phyloP scores from a whole-genome alignment of 2,329 filamentous ascomycete genomes.

The Phaeophleospora eucalypticola region DNA sequence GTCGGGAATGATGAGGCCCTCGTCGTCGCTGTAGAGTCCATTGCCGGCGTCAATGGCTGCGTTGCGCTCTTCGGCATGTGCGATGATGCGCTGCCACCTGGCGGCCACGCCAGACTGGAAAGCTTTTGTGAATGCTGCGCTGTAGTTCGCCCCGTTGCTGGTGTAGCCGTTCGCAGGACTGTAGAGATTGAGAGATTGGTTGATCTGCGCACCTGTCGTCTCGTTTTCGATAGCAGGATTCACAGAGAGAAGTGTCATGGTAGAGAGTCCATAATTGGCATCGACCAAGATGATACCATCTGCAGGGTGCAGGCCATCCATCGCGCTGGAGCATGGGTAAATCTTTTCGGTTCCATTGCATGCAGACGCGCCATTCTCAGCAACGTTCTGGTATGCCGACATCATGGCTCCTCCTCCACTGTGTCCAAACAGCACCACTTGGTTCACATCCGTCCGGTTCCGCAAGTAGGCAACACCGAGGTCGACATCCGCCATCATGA shows the following conservation, averaged over 20 bases:
- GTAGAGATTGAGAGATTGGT: background rate
- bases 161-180: background rate
- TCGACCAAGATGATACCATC: background rate
- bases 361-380: background rate
- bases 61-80: background rate
- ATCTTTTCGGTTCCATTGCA: background rate
- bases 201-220: background rate
- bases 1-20: background rate
- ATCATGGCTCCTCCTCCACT: background rate
- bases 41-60: background rate
- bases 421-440: background rate
- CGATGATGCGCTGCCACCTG: background rate
- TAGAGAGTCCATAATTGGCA: background rate
- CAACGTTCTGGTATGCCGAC: background rate
- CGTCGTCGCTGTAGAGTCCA: background rate
- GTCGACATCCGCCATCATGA: background rate
- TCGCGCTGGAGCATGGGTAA: background rate
- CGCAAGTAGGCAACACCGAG: background rate
- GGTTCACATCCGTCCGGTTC: background rate
- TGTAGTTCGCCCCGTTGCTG: background rate
- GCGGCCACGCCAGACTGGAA: background rate
- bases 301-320: background rate
- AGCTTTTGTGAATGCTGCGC: background rate
- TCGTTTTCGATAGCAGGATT: background rate
- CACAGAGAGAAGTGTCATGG: background rate